Evolutionary conservation across 768 basidiomycete genomes (phyloP).

Genomic region (Mycena leptocephala): DNA sequence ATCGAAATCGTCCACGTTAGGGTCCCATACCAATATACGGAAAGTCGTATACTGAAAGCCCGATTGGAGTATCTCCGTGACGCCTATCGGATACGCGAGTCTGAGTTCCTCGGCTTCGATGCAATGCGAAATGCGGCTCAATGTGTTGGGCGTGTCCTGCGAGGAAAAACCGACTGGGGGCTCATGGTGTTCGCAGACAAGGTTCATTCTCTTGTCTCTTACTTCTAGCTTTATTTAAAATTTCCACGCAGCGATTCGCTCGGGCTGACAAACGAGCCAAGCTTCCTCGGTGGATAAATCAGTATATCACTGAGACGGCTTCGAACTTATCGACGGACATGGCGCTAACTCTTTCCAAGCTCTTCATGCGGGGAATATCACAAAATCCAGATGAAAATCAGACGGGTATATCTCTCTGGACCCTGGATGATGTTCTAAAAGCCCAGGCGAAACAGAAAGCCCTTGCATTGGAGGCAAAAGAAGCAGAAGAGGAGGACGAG

Average conservation of each 20-base stretch:
- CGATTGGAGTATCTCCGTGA: conserved; percentile 98
- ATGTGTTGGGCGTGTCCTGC: conserved; percentile 96
- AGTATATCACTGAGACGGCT: conserved; percentile 98
- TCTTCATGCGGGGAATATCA: conserved; percentile 99
- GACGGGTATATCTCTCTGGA: conserved; percentile 96
- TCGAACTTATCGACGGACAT: conserved; percentile 99
- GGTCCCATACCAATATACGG: conserved; percentile 98
- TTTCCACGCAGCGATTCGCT: conserved; percentile 81
- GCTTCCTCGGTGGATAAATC: conserved; percentile 98
- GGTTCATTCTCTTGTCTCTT: conserved; percentile 60
- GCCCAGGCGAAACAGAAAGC: conserved; percentile 88
- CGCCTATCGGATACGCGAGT: conserved; percentile 97
- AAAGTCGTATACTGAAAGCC: conserved; percentile 97
- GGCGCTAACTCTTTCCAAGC: conserved; percentile 94
- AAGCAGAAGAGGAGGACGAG: conserved; percentile 67
- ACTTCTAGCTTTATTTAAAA: background rate
- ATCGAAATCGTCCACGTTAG: conserved; percentile 55
- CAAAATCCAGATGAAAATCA: conserved; percentile 98
- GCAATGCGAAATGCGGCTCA: conserved; percentile 99
- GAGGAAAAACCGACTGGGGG: conserved; percentile 99
- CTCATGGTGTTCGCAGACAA: conserved; percentile 99
- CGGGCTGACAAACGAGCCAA: conserved; percentile 95
- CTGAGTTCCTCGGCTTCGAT: conserved; percentile 98
- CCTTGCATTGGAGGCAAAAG: conserved; percentile 66
- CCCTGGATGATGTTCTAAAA: conserved; percentile 91